phyloP scores from a whole-genome alignment of 2,329 filamentous ascomycete genomes.

The Alternaria consortialis region DNA sequence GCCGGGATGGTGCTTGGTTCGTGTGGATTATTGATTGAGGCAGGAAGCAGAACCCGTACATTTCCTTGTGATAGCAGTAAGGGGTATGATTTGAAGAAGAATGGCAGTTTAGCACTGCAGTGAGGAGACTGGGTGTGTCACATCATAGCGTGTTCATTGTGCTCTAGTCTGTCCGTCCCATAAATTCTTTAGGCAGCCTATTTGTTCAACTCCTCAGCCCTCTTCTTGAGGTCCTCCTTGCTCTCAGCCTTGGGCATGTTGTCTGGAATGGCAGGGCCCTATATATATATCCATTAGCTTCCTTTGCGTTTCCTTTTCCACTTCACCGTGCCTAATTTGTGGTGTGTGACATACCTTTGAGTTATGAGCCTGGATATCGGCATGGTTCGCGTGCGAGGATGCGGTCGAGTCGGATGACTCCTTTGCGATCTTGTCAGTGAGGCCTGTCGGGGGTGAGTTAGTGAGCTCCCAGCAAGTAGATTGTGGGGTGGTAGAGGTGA shows the following conservation, averaged over 20 bases:
- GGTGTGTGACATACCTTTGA: neutral
- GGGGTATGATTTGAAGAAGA: no score
- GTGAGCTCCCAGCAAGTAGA: no score
- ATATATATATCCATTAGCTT: constrained; percentile 16
- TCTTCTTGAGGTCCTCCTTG: constrained; percentile 61
- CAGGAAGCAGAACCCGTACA: no score
- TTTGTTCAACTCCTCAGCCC: constrained; percentile 61
- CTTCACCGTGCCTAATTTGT: neutral
- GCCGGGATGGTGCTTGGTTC: no score
- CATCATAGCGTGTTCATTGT: no score
- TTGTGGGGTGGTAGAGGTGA: neutral
- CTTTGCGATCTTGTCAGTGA: constrained; percentile 58
- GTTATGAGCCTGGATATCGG: constrained; percentile 38
- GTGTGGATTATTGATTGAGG: no score
- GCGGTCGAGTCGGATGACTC: constrained; percentile 55
- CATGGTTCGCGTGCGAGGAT: constrained; percentile 47
- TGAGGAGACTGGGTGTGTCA: no score
- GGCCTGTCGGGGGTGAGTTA: constrained; percentile 37
- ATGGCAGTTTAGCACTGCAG: no score
- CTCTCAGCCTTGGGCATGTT: constrained; percentile 56
- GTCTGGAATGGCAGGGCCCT: constrained; percentile 58
- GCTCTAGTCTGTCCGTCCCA: no score
- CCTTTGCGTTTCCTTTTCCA: neutral
- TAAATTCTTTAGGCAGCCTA: constrained; percentile 24
- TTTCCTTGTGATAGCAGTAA: no score